phyloP scores from a whole-genome alignment of 495 filamentous ascomycete genomes.

The Antarctomyces pellizariae region DNA sequence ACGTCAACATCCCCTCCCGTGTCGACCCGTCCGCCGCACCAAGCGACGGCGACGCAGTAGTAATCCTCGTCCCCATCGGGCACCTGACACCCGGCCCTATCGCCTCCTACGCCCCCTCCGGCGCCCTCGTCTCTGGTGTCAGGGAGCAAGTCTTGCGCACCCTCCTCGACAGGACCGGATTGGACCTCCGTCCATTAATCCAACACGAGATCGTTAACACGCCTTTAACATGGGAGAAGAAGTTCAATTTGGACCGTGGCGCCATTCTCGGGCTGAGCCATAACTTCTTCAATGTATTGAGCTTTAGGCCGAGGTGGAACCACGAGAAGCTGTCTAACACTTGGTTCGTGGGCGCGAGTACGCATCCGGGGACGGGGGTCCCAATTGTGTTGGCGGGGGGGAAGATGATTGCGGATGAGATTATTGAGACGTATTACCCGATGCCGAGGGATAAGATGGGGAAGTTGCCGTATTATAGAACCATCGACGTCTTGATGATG shows the following conservation, averaged over 20 bases:
- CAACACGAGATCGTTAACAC: slow-evolving; percentile 36
- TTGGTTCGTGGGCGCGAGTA: slow-evolving; percentile 47
- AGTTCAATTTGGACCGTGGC: slow-evolving; percentile 47
- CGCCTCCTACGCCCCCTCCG: slow-evolving; percentile 3
- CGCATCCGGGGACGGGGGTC: slow-evolving; percentile 51
- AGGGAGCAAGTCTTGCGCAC: slow-evolving; percentile 30
- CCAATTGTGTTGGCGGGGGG: slow-evolving; percentile 42
- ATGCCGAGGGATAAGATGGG: no score
- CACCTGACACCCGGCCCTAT: slow-evolving; percentile 18
- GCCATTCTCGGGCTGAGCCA: slow-evolving; percentile 45
- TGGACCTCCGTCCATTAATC: slow-evolving; percentile 20
- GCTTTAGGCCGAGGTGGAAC: slow-evolving; percentile 34
- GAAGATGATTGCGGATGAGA: slow-evolving; percentile 33
- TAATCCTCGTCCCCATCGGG: slow-evolving; percentile 44
- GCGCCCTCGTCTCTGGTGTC: slow-evolving; percentile 11
- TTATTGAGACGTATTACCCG: no score
- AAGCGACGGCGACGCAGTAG: slow-evolving; percentile 30
- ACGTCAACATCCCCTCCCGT: slow-evolving; percentile 45
- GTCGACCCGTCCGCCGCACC: slow-evolving; percentile 43
- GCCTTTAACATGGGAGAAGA: slow-evolving; percentile 31
- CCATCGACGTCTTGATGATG: no score
- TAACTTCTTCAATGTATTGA: slow-evolving; percentile 45
- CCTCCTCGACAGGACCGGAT: slow-evolving; percentile 26
- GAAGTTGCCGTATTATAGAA: no score
- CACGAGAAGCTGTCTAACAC: slow-evolving; percentile 22